Conservation (phyloP, 1,139 yeast genomes). For the Pichia sp. region DNA sequence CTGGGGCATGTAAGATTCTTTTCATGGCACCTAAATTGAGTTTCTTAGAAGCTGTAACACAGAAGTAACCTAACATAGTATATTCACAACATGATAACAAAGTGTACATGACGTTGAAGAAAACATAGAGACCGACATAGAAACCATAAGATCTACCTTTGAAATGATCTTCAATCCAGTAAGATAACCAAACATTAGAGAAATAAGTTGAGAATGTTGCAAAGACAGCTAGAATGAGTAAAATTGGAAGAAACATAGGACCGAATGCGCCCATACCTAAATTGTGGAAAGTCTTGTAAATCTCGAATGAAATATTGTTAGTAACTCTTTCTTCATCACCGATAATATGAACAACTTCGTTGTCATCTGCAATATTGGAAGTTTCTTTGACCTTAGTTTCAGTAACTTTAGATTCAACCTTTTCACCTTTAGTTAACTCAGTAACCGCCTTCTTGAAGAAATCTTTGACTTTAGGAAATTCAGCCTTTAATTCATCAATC, state of each 20-base stretch:
- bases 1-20: constrained; percentile 49
- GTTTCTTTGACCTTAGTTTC: background rate
- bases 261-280: constrained; percentile 57
- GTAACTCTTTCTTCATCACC: constrained; percentile 36
- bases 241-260: constrained; percentile 42
- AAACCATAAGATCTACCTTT: constrained; percentile 43
- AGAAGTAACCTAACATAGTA: constrained; percentile 34
- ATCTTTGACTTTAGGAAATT: constrained; percentile 43
- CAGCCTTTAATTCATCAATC: constrained; percentile 42
- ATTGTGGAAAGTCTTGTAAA: constrained; percentile 51
- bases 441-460: constrained; percentile 39
- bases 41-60: constrained; percentile 38
- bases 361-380: constrained; percentile 19
- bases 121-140: constrained; percentile 71
- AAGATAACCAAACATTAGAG: constrained; percentile 81
- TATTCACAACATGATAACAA: constrained; percentile 43
- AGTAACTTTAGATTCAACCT: constrained; percentile 3
- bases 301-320: constrained; percentile 35
- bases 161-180: constrained; percentile 70
- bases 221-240: constrained; percentile 39
- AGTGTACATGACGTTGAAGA: constrained; percentile 42
- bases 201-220: constrained; percentile 62
- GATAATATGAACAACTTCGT: constrained; percentile 29
- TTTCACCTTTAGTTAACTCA: background rate
- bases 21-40: constrained; percentile 44